Base-by-base conservation (phyloP, 495 filamentous ascomycete species). In the Coniosporium apollinis region DNA sequence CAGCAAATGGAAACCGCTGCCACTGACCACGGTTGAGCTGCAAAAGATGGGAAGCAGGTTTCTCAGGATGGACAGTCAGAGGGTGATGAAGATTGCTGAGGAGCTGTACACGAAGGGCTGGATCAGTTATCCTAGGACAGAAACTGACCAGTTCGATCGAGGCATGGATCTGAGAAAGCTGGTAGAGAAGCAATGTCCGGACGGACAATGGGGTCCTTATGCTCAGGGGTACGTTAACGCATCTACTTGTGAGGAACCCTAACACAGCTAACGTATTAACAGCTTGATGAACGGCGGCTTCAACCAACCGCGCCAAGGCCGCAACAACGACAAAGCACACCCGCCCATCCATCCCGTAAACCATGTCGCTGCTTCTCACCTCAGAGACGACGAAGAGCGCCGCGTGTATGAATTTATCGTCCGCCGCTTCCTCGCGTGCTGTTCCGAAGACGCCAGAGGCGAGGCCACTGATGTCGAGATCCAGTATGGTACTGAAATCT, bases 11-110 rank as follows among this genome's bases (percentile, higher is more conserved):
- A 80, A 82, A 46, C 89, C 89, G 2, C 52, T 97, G 21, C 89
- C 89, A 1, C 62, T 97, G 45, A 97, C 89, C 0, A 97, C 89
- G 0, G 82, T 97, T n/a, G 91, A 97, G 46, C 59, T 97, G n/a
- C 89, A 96, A 50, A 96, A 94, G 64, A 83, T 84, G 65, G 89
- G 91, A 14, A 89, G 75, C 43, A 64, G 69, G 33, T 91, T 85
- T 48, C 65, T 96, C 9, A 68, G 74, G 14, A 75, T 97, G 69
- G 81, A 79, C 39, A 81, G 82, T 58, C 75, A 91, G 39, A 60
- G 71, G 26, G 82, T 91, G 26, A 93, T 97, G 85, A 76, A 70
- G 67, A 49, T 79, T 18, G 89, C 89, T 20, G 89, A 97, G 56
- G 60, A 60, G n/a, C 67, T 97, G 3, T 97, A 97, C 58, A 82